phyloP scores from a whole-genome alignment of 192 early-diverging fungal species.

The Umbelopsis sp. region DNA sequence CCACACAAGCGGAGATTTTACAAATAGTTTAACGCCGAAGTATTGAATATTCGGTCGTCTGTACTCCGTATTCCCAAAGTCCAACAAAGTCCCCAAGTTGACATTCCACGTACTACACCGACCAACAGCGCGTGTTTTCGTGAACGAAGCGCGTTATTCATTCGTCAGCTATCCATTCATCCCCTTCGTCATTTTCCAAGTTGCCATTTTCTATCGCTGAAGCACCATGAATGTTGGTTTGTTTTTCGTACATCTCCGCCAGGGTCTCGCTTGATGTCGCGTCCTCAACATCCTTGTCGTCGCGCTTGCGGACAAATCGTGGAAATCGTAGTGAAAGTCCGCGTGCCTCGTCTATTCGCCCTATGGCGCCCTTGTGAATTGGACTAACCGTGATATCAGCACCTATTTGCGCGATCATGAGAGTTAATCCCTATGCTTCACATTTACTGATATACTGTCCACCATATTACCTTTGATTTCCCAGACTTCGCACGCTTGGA shows the following conservation, averaged over 20 bases:
- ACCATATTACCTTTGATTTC: slow-evolving; percentile 72
- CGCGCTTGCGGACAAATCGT: slow-evolving; percentile 82
- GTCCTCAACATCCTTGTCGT: slow-evolving; percentile 81
- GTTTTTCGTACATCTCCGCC: slow-evolving; percentile 28
- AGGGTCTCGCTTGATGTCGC: slow-evolving; percentile 79
- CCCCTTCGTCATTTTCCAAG: not conserved
- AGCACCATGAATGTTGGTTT: slow-evolving; percentile 15
- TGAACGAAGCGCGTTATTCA: not conserved
- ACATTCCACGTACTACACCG: not conserved
- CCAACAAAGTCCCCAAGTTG: too few species aligned
- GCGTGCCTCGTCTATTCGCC: slow-evolving; percentile 48
- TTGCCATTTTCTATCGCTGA: not conserved
- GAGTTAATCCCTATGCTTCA: not conserved
- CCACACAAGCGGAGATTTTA: too few species aligned
- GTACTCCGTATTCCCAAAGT: too few species aligned
- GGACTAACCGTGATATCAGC: slow-evolving; percentile 90
- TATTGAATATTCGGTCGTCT: too few species aligned
- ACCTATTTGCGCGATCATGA: not conserved
- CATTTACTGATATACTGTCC: not conserved
- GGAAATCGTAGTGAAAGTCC: slow-evolving; percentile 89
- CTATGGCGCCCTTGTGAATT: slow-evolving; percentile 76
- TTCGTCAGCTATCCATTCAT: slow-evolving; percentile 7
- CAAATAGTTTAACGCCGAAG: too few species aligned
- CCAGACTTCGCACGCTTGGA: slow-evolving; percentile 80
- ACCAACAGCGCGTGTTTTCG: slow-evolving; percentile 1